A percentile compares a stretch with the other conserved stretches of the same genome.
Conservation (phyloP, 345 rosid genomes). For the Moricandia moricandioides region DNA sequence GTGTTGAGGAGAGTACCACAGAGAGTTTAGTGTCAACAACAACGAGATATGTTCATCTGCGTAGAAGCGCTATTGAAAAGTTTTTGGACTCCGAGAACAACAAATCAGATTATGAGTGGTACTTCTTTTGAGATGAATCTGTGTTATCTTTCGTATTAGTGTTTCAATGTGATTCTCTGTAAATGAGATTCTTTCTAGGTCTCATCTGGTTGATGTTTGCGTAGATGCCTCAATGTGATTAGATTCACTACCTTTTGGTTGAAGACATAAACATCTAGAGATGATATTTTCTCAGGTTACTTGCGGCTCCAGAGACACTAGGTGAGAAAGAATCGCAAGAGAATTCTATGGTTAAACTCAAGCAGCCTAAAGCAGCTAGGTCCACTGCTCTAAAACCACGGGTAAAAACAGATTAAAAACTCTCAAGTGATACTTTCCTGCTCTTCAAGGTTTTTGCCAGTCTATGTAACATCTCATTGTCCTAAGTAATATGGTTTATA, state of each 20-base stretch:
- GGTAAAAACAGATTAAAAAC: conserved; percentile 42
- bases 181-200: not conserved
- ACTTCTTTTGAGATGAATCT: not conserved
- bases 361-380: conserved; percentile 25
- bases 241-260: not conserved
- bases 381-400: conserved; percentile 45
- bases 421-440: not conserved
- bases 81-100: conserved; percentile 35
- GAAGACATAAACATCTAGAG: not conserved
- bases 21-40: conserved; percentile 5
- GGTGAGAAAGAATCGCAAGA: conserved; percentile 10
- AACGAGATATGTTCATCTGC: conserved; percentile 17
- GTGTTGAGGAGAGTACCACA: not conserved
- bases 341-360: conserved; percentile 20
- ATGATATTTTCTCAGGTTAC: conserved; percentile 26
- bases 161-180: not conserved
- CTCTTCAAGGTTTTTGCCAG: not conserved
- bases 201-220: not conserved
- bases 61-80: conserved; percentile 28
- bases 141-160: not conserved
- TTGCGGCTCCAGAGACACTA: conserved; percentile 29
- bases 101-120: conserved; percentile 36
- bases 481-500: not conserved
- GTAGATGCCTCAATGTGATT: not conserved
- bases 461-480: not conserved